Conservation (phyloP, 177 flowering plant genomes). For the Vitis hybrid region DNA sequence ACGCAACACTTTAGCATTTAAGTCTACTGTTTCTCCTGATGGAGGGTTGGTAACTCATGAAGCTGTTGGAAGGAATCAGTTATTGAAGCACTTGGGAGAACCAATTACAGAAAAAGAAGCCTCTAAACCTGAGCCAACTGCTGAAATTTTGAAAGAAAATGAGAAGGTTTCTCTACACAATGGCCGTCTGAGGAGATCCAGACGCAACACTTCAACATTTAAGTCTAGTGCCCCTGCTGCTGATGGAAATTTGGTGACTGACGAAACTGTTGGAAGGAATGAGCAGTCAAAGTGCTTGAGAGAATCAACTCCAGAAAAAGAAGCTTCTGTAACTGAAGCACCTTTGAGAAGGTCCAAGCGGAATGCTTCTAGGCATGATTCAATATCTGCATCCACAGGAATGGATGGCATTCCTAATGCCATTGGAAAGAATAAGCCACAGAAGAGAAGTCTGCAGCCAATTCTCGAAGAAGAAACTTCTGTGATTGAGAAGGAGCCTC, state of each 20-base stretch:
- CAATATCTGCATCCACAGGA: background rate
- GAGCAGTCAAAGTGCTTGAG: too few relatives aligned
- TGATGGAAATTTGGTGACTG: too few relatives aligned
- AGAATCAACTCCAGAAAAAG: background rate
- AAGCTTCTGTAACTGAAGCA: constrained; percentile 1
- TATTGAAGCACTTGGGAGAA: background rate
- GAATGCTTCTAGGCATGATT: constrained; percentile 12
- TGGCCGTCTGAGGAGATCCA: too few relatives aligned
- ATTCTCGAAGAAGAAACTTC: background rate
- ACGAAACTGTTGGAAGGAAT: too few relatives aligned
- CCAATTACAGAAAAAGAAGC: background rate
- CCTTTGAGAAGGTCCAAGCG: constrained; percentile 17
- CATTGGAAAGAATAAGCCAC: background rate
- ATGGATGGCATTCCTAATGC: background rate
- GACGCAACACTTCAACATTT: too few relatives aligned
- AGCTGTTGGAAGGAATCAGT: background rate
- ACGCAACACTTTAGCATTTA: background rate
- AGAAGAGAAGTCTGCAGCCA: background rate
- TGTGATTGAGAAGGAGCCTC: background rate
- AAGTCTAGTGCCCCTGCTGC: too few relatives aligned
- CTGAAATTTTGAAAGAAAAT: too few relatives aligned
- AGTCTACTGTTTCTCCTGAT: background rate
- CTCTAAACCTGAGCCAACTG: background rate
- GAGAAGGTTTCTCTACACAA: too few relatives aligned
- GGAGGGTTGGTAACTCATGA: constrained; percentile 1